Conservation (phyloP, 2,329 filamentous ascomycete genomes). For the Dothidotthia symphoricarpi region DNA sequence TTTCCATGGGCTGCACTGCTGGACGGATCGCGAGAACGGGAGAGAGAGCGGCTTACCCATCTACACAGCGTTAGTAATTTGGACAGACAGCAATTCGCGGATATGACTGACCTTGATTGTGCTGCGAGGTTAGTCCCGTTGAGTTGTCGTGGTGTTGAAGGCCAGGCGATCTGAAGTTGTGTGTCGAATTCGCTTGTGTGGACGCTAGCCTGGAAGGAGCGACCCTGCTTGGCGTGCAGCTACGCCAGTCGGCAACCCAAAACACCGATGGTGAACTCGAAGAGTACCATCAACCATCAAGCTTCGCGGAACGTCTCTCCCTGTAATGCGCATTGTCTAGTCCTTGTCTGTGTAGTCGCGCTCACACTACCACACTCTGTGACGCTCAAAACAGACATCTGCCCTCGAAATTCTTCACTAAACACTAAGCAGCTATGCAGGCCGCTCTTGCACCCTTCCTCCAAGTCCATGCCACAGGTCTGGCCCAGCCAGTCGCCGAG, state of each 20-base stretch:
- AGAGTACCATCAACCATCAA: slow-evolving; percentile 1
- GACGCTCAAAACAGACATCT: slow-evolving; percentile 1
- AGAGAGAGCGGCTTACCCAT: slow-evolving; percentile 58
- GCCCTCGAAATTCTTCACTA: slow-evolving; percentile 1
- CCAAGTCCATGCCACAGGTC: slow-evolving; percentile 60
- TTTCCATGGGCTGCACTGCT: slow-evolving; percentile 36
- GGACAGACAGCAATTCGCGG: slow-evolving; percentile 2
- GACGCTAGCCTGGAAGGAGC: slow-evolving; percentile 19
- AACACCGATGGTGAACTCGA: slow-evolving; percentile 16
- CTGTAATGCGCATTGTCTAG: slow-evolving; percentile 6
- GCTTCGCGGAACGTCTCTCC: neutral
- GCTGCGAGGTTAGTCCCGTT: slow-evolving; percentile 48
- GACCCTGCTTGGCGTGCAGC: slow-evolving; percentile 14
- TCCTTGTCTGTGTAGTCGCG: slow-evolving; percentile 4
- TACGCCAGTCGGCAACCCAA: slow-evolving; percentile 20
- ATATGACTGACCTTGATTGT: slow-evolving; percentile 53
- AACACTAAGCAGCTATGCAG: slow-evolving; percentile 58
- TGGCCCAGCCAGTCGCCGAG: slow-evolving; percentile 71
- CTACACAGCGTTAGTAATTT: slow-evolving; percentile 45
- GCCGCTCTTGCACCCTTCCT: slow-evolving; percentile 71
- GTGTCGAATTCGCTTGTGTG: slow-evolving; percentile 23
- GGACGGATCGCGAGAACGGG: slow-evolving; percentile 19
- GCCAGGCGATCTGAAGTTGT: slow-evolving; percentile 16
- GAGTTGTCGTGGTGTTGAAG: slow-evolving; percentile 34
- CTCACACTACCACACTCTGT: slow-evolving; percentile 4